Evolutionary conservation across 352 stramenopile genomes (phyloP).

Genomic region (Globisporangium viniferum): DNA sequence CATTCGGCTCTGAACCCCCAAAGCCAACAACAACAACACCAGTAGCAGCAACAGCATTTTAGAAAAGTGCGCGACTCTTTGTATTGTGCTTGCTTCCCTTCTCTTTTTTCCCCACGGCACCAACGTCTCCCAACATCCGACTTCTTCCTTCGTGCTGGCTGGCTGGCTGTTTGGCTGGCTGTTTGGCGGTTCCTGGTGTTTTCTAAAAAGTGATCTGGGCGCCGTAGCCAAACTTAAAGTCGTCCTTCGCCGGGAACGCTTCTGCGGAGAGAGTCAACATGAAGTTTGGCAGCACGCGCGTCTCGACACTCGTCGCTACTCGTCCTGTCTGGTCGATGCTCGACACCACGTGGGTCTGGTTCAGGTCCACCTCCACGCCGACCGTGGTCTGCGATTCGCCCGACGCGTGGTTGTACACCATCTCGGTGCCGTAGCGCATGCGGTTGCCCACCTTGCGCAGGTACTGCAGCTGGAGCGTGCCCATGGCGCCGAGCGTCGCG

Average conservation of each 20-base stretch:
- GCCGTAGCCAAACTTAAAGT: conserved; percentile 91
- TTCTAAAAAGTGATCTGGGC: conserved; percentile 87
- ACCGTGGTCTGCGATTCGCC: conserved; percentile 80
- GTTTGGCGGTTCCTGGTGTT: not conserved
- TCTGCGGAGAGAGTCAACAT: conserved; percentile 82
- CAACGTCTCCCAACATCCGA: not conserved
- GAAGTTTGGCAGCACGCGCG: conserved; percentile 85
- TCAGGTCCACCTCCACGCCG: conserved; percentile 81
- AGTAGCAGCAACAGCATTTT: not conserved
- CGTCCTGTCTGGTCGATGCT: conserved; percentile 81
- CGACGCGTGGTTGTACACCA: conserved; percentile 85
- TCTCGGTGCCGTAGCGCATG: conserved; percentile 79
- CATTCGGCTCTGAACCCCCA: not conserved
- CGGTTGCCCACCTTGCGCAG: conserved; percentile 81
- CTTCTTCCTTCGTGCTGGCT: not conserved
- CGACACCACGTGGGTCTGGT: conserved; percentile 81
- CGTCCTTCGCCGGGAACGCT: conserved; percentile 82
- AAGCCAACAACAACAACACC: not conserved
- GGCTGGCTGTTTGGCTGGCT: not conserved
- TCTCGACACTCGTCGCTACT: conserved; percentile 79
- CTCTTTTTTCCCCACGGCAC: not conserved
- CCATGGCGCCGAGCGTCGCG: conserved; percentile 74
- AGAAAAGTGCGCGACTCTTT: not conserved
- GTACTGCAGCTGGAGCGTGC: conserved; percentile 84
- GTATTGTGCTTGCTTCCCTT: not conserved